Evolutionary conservation across 164 flowering plant species (phyloP).

Genomic region (Protea cynaroides): DNA sequence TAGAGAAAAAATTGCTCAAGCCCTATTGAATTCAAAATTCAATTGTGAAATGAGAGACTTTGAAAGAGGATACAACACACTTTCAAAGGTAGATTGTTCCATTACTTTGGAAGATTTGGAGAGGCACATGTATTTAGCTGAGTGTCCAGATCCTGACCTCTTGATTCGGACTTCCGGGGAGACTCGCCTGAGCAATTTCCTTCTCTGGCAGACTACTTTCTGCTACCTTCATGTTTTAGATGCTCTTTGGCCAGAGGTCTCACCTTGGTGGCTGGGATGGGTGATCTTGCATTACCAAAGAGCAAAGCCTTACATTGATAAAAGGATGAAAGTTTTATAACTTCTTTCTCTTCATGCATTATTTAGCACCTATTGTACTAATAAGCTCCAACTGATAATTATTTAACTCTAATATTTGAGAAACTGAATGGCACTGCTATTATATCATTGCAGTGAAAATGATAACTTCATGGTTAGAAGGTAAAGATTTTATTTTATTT

Average conservation of each 20-base stretch:
- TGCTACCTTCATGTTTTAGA: constrained; percentile 27
- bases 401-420: too few relatives aligned
- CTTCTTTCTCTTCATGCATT: background rate
- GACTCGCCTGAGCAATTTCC: constrained; percentile 45
- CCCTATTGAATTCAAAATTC: background rate
- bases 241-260: constrained; percentile 46
- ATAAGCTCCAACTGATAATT: background rate
- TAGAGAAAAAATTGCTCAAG: constrained; percentile 3
- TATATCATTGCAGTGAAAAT: too few relatives aligned
- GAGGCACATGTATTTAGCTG: constrained; percentile 34
- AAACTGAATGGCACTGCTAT: too few relatives aligned
- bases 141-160: constrained; percentile 43
- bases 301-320: constrained; percentile 20
- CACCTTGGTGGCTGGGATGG: constrained; percentile 40
- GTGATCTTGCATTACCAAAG: constrained; percentile 34
- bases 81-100: background rate
- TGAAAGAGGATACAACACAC: background rate
- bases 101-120: constrained; percentile 27
- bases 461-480: too few relatives aligned
- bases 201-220: constrained; percentile 38
- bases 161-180: constrained; percentile 43
- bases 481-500: too few relatives aligned
- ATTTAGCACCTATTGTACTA: background rate
- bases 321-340: constrained; percentile 15
- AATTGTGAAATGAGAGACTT: background rate